A percentile compares a stretch with the other conserved stretches of the same genome.
phyloP scores from a whole-genome alignment of 148 eudicot genomes.

The Cornus kousa region DNA sequence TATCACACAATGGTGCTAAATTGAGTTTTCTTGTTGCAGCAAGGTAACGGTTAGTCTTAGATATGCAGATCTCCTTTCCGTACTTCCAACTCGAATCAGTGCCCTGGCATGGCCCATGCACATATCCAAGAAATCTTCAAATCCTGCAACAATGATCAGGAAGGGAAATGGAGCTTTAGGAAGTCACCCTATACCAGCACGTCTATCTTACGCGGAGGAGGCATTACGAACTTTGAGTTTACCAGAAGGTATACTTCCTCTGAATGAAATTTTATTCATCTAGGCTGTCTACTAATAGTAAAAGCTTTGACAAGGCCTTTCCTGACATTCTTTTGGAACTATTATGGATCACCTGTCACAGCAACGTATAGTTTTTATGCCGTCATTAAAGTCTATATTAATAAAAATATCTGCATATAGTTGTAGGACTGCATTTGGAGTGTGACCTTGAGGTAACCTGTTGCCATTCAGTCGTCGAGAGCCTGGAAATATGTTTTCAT shows the following conservation, averaged over 20 bases:
- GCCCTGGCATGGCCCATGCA: conserved; percentile 88
- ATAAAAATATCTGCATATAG: background rate
- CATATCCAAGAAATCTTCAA: conserved; percentile 38
- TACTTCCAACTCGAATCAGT: conserved; percentile 78
- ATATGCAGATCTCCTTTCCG: conserved; percentile 74
- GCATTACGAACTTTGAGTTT: conserved; percentile 75
- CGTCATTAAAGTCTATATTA: background rate
- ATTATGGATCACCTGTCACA: background rate
- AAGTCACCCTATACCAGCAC: conserved; percentile 56
- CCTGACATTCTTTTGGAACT: background rate
- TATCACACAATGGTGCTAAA: background rate
- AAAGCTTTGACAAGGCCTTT: background rate
- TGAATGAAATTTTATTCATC: conserved; percentile 6
- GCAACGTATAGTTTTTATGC: background rate
- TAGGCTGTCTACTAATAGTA: background rate
- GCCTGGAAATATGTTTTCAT: background rate
- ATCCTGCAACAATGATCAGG: conserved; percentile 21
- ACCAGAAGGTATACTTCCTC: conserved; percentile 67
- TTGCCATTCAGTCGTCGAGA: background rate
- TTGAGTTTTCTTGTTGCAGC: conserved; percentile 42
- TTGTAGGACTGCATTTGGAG: background rate
- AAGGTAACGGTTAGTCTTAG: conserved; percentile 76
- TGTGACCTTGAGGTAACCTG: too few species aligned
- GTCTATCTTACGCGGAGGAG: conserved; percentile 80
- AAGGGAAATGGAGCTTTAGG: conserved; percentile 42